phyloP scores from a whole-genome alignment of 225 moss, liverwort and hornwort species.

The Asterella californica region DNA sequence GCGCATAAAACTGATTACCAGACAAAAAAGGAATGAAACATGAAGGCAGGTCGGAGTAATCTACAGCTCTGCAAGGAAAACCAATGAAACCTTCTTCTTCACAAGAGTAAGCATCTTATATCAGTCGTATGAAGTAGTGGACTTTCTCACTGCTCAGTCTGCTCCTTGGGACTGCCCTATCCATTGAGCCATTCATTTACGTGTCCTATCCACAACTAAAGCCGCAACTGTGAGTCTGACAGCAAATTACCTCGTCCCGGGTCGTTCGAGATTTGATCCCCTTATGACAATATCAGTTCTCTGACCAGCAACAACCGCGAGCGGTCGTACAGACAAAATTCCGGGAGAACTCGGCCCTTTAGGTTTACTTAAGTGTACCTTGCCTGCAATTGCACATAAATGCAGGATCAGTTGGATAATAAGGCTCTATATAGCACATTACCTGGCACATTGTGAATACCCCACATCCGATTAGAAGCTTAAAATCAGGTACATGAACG shows the following conservation, averaged over 20 bases:
- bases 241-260: constrained; percentile 52
- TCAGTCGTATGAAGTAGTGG: too few relatives aligned
- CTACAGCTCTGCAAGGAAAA: too few relatives aligned
- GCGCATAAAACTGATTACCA: too few relatives aligned
- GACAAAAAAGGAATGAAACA: too few relatives aligned
- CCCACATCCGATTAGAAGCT: too few relatives aligned
- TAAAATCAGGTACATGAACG: too few relatives aligned
- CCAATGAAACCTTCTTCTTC: too few relatives aligned
- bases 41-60: too few relatives aligned
- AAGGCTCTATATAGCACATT: background rate
- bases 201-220: background rate
- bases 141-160: too few relatives aligned
- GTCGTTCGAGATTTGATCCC: constrained; percentile 52
- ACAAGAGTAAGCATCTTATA: too few relatives aligned
- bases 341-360: constrained; percentile 42
- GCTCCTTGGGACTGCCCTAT: too few relatives aligned
- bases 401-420: background rate
- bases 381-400: constrained; percentile 42
- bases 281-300: constrained; percentile 44
- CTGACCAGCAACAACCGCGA: constrained; percentile 75
- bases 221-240: background rate
- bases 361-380: constrained; percentile 40
- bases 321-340: constrained; percentile 67
- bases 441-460: background rate
- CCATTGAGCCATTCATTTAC: background rate